Evolutionary conservation across 2,329 filamentous ascomycete genomes (phyloP).

Genomic region (Pseudogymnoascus sp.): DNA sequence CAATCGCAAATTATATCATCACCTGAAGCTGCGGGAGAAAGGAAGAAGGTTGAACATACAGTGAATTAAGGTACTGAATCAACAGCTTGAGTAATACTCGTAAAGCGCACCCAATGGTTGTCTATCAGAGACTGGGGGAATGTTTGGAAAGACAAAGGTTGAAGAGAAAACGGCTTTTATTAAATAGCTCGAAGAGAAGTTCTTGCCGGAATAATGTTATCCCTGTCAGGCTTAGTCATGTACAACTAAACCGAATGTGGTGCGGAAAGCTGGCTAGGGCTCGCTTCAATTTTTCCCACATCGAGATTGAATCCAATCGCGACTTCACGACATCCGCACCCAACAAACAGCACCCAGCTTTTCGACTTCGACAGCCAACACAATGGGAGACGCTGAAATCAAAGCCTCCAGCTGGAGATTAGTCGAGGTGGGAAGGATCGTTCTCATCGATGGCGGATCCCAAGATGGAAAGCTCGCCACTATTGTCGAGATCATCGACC

Average conservation of each 20-base stretch:
- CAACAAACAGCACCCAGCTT: conserved; percentile 11
- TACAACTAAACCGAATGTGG: background rate
- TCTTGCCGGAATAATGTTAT: conserved; percentile 1
- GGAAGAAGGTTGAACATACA: conserved; percentile 10
- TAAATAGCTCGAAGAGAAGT: conserved; percentile 7
- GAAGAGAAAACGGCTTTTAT: conserved; percentile 3
- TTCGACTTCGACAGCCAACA: conserved; percentile 41
- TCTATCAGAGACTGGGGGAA: conserved; percentile 1
- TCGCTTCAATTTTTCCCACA: conserved; percentile 11
- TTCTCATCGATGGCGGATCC: conserved; percentile 76
- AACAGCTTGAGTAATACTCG: background rate
- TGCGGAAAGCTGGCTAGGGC: conserved; percentile 10
- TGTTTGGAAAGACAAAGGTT: background rate
- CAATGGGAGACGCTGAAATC: conserved; percentile 77
- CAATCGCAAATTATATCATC: conserved; percentile 99
- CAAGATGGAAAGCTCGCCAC: conserved; percentile 80
- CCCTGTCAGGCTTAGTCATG: background rate
- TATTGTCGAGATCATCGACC: conserved; percentile 99
- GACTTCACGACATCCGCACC: conserved; percentile 9
- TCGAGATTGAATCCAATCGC: conserved; percentile 10
- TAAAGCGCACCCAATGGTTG: background rate
- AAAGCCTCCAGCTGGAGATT: conserved; percentile 82
- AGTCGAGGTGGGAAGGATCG: conserved; percentile 97
- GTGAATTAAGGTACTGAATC: background rate
- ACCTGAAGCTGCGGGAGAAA: conserved; percentile 36